Evolutionary conservation across 108 stramenopile species (phyloP).

Genomic region (Conticribra guillardii): DNA sequence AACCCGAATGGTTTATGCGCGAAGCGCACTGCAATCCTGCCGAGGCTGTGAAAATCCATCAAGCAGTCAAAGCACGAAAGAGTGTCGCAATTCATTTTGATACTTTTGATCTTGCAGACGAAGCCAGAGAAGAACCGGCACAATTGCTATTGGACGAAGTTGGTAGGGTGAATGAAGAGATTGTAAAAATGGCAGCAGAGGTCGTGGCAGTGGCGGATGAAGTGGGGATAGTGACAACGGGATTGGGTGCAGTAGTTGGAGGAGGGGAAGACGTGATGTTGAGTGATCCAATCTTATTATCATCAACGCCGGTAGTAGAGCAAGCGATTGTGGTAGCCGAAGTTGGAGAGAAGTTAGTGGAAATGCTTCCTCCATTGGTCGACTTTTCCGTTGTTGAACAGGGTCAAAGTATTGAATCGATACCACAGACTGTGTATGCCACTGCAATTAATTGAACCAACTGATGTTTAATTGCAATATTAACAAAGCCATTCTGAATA

Average conservation of each 20-base stretch:
- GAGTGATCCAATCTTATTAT: not conserved
- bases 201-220: slow-evolving; percentile 38
- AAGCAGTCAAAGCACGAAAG: slow-evolving; percentile 54
- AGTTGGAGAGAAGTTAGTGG: slow-evolving; percentile 21
- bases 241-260: slow-evolving; percentile 7
- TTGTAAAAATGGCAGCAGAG: slow-evolving; percentile 35
- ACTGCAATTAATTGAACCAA: too few species aligned
- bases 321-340: not conserved
- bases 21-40: slow-evolving; percentile 83
- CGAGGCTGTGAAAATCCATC: slow-evolving; percentile 88
- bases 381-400: slow-evolving; percentile 50
- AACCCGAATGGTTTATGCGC: slow-evolving; percentile 88
- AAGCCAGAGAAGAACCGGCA: slow-evolving; percentile 74
- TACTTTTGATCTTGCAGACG: slow-evolving; percentile 85
- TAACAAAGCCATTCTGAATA: too few species aligned
- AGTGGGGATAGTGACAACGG: slow-evolving; percentile 12
- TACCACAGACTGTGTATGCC: slow-evolving; percentile 13
- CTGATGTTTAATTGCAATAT: too few species aligned
- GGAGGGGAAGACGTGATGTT: not conserved
- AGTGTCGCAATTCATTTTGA: slow-evolving; percentile 94
- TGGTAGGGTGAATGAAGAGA: slow-evolving; percentile 33
- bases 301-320: not conserved
- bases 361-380: slow-evolving; percentile 41
- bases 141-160: slow-evolving; percentile 41
- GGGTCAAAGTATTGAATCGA: slow-evolving; percentile 46